Evolutionary conservation across 2,329 filamentous ascomycete species (phyloP).

Genomic region (Grosmannia clavigera): DNA sequence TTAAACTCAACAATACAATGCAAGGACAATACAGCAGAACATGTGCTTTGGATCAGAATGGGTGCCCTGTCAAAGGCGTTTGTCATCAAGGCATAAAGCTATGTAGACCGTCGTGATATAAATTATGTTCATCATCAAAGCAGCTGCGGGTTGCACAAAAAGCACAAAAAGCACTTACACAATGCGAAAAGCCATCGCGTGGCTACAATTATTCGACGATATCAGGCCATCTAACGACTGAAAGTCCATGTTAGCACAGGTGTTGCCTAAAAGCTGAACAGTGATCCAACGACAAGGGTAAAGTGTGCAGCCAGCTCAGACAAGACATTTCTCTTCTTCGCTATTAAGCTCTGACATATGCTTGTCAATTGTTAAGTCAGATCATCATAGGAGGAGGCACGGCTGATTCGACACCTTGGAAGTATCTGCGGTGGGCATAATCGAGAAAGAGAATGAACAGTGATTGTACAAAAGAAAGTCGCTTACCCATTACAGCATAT

Average conservation of each 20-base stretch:
- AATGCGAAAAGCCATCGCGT: neutral
- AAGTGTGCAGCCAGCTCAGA: constrained; percentile 32
- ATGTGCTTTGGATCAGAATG: constrained; percentile 12
- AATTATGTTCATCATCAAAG: constrained; percentile 55
- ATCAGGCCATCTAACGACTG: neutral
- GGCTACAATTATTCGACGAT: neutral
- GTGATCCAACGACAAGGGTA: neutral
- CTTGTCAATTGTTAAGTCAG: constrained; percentile 77
- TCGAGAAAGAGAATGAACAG: neutral
- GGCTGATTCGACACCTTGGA: neutral
- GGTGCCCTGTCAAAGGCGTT: constrained; percentile 61
- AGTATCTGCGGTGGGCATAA: neutral
- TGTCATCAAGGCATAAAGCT: constrained; percentile 68
- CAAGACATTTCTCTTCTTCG: constrained; percentile 35
- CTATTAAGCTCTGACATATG: constrained; percentile 82
- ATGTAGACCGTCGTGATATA: constrained; percentile 72
- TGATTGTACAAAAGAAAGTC: neutral
- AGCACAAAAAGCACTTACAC: neutral
- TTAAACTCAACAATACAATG: neutral
- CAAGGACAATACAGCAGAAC: neutral
- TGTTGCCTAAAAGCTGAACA: neutral
- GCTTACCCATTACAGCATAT: neutral
- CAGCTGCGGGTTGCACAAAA: constrained; percentile 2
- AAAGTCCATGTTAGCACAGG: constrained; percentile 6
- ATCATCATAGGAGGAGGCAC: constrained; percentile 56